Conservation (phyloP, 805 yeast genomes). For the Kodamaea kaohsiungensis region DNA sequence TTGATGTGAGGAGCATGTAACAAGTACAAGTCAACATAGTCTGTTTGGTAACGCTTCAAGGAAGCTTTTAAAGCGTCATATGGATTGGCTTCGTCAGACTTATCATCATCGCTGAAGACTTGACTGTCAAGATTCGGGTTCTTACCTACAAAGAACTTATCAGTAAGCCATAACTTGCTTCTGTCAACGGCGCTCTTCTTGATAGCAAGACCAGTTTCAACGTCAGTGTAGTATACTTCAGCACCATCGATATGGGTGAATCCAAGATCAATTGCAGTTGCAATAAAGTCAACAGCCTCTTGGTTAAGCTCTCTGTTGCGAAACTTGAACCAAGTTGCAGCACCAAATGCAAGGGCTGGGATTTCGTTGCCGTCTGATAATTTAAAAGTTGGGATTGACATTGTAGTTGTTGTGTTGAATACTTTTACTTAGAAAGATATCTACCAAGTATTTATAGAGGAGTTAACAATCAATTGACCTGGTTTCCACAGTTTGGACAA, state of each 20-base stretch:
- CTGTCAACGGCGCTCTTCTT: conserved; percentile 41
- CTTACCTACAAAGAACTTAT: conserved; percentile 46
- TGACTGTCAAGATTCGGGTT: neutral
- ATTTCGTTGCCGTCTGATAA: conserved; percentile 34
- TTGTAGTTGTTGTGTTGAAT: conserved; percentile 13
- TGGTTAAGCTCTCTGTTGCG: conserved; percentile 25
- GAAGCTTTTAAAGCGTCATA: conserved; percentile 45
- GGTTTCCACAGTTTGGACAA: too few relatives aligned
- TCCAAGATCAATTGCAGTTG: conserved; percentile 50
- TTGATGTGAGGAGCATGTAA: conserved; percentile 60
- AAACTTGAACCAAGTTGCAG: conserved; percentile 43
- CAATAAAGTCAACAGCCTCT: conserved; percentile 44
- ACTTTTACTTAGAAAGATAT: too few relatives aligned
- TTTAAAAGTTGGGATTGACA: conserved; percentile 18
- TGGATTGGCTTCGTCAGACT: conserved; percentile 34
- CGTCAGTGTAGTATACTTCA: conserved; percentile 58
- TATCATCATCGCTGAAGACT: conserved; percentile 20
- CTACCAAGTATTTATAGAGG: too few relatives aligned
- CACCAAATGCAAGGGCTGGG: conserved; percentile 48
- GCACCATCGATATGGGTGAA: conserved; percentile 68
- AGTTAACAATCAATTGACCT: too few relatives aligned
- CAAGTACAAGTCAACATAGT: conserved; percentile 59
- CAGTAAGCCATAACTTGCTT: conserved; percentile 55
- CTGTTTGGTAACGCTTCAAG: conserved; percentile 45
- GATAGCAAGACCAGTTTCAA: conserved; percentile 55